These are phyloP conservation scores for Melaleuca alternifolia DNA, from an alignment of 345 rosid genomes.

Conservation along the genomic window DNA sequence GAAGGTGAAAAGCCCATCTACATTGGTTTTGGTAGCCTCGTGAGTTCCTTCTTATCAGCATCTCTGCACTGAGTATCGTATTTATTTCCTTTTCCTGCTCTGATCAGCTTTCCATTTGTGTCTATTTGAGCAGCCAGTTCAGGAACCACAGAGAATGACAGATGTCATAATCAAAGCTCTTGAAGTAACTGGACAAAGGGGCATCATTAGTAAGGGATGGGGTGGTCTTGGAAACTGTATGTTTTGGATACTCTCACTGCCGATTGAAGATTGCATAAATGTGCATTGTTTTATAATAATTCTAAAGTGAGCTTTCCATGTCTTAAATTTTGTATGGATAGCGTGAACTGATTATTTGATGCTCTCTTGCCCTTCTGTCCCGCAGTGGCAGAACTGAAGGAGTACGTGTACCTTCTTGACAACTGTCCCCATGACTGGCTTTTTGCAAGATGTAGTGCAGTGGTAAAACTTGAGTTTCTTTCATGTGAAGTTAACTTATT, in stretches of 20 bases:
- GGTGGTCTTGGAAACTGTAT: conserved; percentile 63
- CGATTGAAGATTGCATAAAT: not conserved
- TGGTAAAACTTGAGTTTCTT: conserved; percentile 25
- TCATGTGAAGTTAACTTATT: not conserved
- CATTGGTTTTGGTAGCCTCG: conserved; percentile 69
- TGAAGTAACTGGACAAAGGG: conserved; percentile 48
- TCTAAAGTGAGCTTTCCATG: not conserved
- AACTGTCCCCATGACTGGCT: conserved; percentile 79
- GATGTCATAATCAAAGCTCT: conserved; percentile 41
- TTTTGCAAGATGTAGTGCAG: conserved; percentile 47
- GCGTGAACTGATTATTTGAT: not conserved
- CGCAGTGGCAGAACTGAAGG: conserved; percentile 43
- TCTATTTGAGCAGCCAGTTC: conserved; percentile 31
- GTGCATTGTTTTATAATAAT: not conserved
- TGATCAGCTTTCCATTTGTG: not conserved
- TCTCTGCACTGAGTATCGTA: not conserved
- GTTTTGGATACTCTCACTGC: not conserved
- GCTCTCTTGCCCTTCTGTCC: not conserved
- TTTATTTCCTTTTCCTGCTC: not conserved
- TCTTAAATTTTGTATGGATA: not conserved
- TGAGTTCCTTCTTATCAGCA: conserved; percentile 22
- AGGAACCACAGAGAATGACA: conserved; percentile 56
- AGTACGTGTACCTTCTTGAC: conserved; percentile 39
- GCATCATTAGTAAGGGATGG: conserved; percentile 66
- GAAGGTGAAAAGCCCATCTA: conserved; percentile 47